These are phyloP conservation scores for Boletellus sp. DNA, from an alignment of 768 basidiomycete genomes.

Conservation along the genomic window DNA sequence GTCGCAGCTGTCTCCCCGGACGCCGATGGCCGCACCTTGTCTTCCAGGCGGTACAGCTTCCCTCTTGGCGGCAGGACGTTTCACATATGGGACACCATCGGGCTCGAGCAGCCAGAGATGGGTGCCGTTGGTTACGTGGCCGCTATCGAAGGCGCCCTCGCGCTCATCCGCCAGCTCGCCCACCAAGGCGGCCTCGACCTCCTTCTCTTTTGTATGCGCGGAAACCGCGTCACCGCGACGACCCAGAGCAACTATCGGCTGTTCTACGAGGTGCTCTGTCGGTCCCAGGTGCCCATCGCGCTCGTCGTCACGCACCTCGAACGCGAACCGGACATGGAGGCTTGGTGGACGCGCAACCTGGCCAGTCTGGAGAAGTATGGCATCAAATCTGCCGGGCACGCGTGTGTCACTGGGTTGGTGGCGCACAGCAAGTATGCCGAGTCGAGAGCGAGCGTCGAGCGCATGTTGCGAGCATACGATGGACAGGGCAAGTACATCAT, in stretches of 20 bases:
- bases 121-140: conserved; percentile 20
- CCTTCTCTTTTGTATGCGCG: conserved; percentile 39
- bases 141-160: conserved; percentile 26
- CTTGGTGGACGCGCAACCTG: conserved; percentile 31
- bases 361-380: conserved; percentile 17
- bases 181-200: conserved; percentile 35
- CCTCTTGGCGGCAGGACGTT: conserved; percentile 13
- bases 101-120: conserved; percentile 27
- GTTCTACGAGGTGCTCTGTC: conserved; percentile 39
- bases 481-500: conserved; percentile 18
- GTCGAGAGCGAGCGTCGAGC: conserved; percentile 14
- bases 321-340: conserved; percentile 29
- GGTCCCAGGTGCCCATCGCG: conserved; percentile 25
- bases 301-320: conserved; percentile 39
- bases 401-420: conserved; percentile 30
- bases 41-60: conserved; percentile 23
- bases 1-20: conserved; percentile 21
- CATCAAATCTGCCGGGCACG: conserved; percentile 24
- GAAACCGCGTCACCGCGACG: conserved; percentile 34
- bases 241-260: conserved; percentile 37
- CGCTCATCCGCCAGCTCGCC: conserved; percentile 33
- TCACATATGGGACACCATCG: conserved; percentile 31
- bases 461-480: conserved; percentile 13
- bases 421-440: conserved; percentile 17
- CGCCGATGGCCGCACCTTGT: conserved; percentile 34